phyloP scores from a whole-genome alignment of 73 alveolate genomes.

The Tetrahymena thermophila region DNA sequence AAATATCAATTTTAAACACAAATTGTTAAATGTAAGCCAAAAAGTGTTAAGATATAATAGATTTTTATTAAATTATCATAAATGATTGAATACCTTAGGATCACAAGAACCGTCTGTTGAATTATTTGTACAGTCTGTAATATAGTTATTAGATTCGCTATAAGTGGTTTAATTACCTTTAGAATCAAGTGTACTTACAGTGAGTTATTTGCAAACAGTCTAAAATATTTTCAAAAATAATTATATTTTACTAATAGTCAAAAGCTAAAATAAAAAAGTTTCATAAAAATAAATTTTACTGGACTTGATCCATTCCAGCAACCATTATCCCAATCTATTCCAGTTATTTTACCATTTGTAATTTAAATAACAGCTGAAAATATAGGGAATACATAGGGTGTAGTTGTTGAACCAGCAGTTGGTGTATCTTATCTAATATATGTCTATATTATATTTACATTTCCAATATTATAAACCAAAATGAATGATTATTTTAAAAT shows the following conservation, averaged over 20 bases:
- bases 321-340: not conserved
- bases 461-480: not conserved
- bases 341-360: not conserved
- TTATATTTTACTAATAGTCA: not conserved
- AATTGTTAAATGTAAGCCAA: not conserved
- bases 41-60: too few relatives aligned
- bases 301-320: not conserved
- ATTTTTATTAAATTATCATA: too few relatives aligned
- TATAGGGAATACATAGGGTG: not conserved
- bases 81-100: not conserved
- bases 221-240: not conserved
- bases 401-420: not conserved
- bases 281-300: not conserved
- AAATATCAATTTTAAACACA: not conserved
- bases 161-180: not conserved
- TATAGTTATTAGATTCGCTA: not conserved
- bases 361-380: not conserved
- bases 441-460: not conserved
- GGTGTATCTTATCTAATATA: not conserved
- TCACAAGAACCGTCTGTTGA: not conserved
- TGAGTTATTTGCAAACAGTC: not conserved
- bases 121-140: not conserved
- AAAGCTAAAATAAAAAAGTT: not conserved
- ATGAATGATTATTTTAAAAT: not conserved
- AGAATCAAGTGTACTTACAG: not conserved